Percentiles rank a stretch among this genome's conserved stretches.
Evolutionary conservation across 2,329 filamentous ascomycete species (phyloP).

Genomic region (Coniella vitis): DNA sequence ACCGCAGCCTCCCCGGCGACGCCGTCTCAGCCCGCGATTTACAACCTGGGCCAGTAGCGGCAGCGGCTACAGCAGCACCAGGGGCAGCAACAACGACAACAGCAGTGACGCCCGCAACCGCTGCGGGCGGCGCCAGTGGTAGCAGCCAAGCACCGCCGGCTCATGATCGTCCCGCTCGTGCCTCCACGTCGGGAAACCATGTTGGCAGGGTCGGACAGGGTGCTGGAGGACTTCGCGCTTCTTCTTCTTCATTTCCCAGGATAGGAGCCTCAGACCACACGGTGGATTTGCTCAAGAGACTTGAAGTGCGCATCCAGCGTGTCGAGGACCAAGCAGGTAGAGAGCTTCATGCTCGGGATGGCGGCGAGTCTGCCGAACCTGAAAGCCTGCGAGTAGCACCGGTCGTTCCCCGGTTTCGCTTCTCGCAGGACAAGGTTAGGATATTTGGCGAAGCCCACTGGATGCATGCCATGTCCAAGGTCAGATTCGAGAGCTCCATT

Average conservation of each 20-base stretch:
- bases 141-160: too few species aligned
- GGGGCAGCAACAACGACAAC: neutral
- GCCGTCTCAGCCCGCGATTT: neutral
- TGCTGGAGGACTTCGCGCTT: too few species aligned
- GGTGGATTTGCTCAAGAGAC: neutral
- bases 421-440: conserved; percentile 1
- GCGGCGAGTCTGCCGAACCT: neutral
- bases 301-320: neutral
- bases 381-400: neutral
- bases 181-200: neutral
- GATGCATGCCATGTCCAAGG: conserved; percentile 5
- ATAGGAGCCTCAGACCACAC: too few species aligned
- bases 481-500: too few species aligned
- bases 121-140: too few species aligned
- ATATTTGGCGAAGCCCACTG: conserved; percentile 3
- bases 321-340: neutral
- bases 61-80: too few species aligned
- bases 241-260: too few species aligned
- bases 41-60: neutral
- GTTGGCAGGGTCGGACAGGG: neutral
- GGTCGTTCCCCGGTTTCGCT: conserved; percentile 1
- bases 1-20: neutral
- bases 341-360: neutral
- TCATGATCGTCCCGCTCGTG: neutral
- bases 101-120: too few species aligned